phyloP scores from a whole-genome alignment of 805 yeast genomes.

The Candida qinlingensis region DNA sequence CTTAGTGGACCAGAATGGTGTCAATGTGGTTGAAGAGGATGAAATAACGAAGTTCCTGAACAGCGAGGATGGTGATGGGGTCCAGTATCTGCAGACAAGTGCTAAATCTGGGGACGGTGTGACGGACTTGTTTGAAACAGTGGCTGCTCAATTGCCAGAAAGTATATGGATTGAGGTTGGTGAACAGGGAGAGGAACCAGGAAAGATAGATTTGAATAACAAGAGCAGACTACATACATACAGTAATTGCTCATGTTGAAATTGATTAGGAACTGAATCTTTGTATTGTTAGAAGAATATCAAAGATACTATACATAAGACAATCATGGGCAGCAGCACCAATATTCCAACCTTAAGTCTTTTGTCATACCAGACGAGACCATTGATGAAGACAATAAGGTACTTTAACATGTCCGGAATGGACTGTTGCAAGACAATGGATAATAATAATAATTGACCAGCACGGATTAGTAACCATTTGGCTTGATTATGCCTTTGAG shows the following conservation, averaged over 20 bases:
- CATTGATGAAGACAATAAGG: not conserved
- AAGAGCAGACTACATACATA: not conserved
- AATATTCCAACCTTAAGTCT: not conserved
- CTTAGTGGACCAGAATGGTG: constrained; percentile 27
- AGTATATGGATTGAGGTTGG: constrained; percentile 18
- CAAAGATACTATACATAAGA: not conserved
- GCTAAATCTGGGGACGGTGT: constrained; percentile 72
- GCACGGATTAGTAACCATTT: not conserved
- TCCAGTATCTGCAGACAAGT: constrained; percentile 18
- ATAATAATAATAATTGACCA: not conserved
- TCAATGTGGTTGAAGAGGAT: constrained; percentile 20
- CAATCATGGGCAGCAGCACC: not conserved
- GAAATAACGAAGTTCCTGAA: not conserved
- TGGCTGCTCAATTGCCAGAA: constrained; percentile 44
- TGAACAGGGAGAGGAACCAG: constrained; percentile 18
- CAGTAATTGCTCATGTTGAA: not conserved
- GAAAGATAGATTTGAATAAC: constrained; percentile 28
- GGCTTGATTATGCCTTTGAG: not conserved
- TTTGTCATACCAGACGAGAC: not conserved
- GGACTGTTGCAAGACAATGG: not conserved
- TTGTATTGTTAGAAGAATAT: too few species aligned
- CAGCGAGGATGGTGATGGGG: constrained; percentile 1
- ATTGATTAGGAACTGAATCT: not conserved
- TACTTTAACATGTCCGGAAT: not conserved
- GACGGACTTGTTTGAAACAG: constrained; percentile 32